Evolutionary conservation across 352 stramenopile genomes (phyloP).

Genomic region (Pythium guiyangense): DNA sequence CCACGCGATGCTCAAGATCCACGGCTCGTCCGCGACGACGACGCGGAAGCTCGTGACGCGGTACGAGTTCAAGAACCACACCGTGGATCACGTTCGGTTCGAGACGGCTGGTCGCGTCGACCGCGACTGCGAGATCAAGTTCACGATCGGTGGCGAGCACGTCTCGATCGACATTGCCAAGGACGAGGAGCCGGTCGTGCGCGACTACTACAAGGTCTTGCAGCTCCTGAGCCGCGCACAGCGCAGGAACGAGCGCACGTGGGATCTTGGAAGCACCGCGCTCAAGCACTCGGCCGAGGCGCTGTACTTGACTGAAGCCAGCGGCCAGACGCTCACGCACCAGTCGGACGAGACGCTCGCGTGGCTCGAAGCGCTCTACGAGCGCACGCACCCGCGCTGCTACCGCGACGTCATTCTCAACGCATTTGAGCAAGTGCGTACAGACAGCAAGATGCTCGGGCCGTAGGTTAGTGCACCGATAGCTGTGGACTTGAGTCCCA

Average conservation of each 20-base stretch:
- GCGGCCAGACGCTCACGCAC: too few species aligned
- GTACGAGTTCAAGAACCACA: slow-evolving; percentile 25
- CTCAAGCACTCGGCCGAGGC: slow-evolving; percentile 24
- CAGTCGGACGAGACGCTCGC: too few species aligned
- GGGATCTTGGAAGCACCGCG: slow-evolving; percentile 24
- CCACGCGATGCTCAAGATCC: slow-evolving; percentile 37
- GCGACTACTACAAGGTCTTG: slow-evolving; percentile 48
- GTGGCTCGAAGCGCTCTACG: slow-evolving; percentile 29
- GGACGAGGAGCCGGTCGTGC: slow-evolving; percentile 24
- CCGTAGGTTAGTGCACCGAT: too few species aligned
- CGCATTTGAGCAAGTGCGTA: slow-evolving; percentile 16
- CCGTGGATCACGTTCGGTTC: slow-evolving; percentile 26
- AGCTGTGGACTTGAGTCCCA: too few species aligned
- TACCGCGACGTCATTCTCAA: slow-evolving; percentile 29
- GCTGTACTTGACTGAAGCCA: too few species aligned
- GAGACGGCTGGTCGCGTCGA: slow-evolving; percentile 41
- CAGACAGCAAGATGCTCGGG: slow-evolving; percentile 5
- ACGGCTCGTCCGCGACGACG: slow-evolving; percentile 22
- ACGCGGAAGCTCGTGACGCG: slow-evolving; percentile 36
- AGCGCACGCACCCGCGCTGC: slow-evolving; percentile 29
- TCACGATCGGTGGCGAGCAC: slow-evolving; percentile 18
- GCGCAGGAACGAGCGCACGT: slow-evolving; percentile 28
- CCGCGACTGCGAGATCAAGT: slow-evolving; percentile 41
- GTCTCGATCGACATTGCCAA: slow-evolving; percentile 29
- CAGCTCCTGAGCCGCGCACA: slow-evolving; percentile 28